These are phyloP conservation scores for Colletotrichum sp. DNA, from an alignment of 2,329 filamentous ascomycete species.

Conservation along the genomic window DNA sequence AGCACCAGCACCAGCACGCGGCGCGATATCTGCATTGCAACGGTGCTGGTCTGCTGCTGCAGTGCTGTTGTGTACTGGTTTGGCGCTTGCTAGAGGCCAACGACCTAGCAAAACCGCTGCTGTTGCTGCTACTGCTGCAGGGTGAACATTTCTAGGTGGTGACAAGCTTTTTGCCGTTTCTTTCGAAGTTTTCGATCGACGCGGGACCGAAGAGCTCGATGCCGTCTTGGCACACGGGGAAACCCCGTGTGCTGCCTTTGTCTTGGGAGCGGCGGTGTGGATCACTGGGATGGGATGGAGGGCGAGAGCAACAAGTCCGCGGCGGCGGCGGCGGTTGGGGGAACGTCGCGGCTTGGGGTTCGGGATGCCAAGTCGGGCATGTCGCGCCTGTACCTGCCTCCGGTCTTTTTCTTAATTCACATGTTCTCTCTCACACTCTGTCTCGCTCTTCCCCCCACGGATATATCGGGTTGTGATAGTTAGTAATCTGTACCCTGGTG, in stretches of 20 bases:
- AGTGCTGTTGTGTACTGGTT: neutral
- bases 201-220: neutral
- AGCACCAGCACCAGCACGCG: neutral
- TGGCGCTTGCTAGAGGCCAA: neutral
- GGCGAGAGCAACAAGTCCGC: neutral
- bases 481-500: neutral
- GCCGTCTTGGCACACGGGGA: neutral
- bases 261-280: conserved; percentile 5
- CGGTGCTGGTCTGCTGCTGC: neutral
- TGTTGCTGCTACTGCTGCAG: neutral
- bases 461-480: neutral
- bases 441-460: neutral
- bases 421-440: neutral
- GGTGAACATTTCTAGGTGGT: neutral
- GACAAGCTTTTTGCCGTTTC: neutral
- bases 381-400: neutral
- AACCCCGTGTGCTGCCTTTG: neutral
- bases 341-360: neutral
- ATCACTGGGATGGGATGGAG: neutral
- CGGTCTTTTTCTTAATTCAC: neutral
- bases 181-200: neutral
- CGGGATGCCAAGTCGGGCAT: neutral
- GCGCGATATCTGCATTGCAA: neutral
- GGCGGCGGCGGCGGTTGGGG: neutral
- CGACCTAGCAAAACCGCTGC: neutral